A percentile compares a stretch with the other conserved stretches of the same genome.
These are phyloP conservation scores for Puya raimondii DNA, from an alignment of 176 grass and related monocot genomes.

Conservation along the genomic window DNA sequence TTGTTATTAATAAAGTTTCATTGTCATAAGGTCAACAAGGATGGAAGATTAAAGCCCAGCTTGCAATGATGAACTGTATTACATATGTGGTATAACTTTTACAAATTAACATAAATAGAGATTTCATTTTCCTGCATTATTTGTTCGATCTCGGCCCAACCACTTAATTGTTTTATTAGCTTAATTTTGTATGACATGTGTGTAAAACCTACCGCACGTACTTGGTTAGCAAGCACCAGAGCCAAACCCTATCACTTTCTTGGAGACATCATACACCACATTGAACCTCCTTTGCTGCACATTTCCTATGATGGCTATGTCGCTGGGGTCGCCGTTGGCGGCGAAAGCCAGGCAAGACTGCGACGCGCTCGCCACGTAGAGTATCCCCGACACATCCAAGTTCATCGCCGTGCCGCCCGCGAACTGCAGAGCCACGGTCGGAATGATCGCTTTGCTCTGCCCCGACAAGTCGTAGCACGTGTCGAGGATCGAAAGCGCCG, in stretches of 20 bases:
- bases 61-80: no score
- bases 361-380: slow-evolving; percentile 32
- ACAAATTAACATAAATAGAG: no score
- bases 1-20: no score
- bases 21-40: no score
- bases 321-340: slow-evolving; percentile 21
- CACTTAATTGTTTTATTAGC: background rate
- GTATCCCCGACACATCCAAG: slow-evolving; percentile 43
- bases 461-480: slow-evolving; percentile 36
- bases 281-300: slow-evolving; percentile 65
- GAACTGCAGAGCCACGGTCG: slow-evolving; percentile 44
- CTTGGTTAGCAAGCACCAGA: slow-evolving; percentile 30
- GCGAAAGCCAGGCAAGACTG: slow-evolving; percentile 70
- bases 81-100: no score
- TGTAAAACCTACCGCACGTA: background rate
- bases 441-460: slow-evolving; percentile 13
- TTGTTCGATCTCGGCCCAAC: background rate
- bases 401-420: slow-evolving; percentile 29
- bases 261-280: slow-evolving; percentile 54
- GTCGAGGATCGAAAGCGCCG: slow-evolving; percentile 28
- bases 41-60: no score
- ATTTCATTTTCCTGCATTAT: background rate
- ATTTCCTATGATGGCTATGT: slow-evolving; percentile 50
- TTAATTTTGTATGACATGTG: background rate
- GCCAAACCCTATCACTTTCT: slow-evolving; percentile 47